Evolutionary conservation across 164 flowering plant genomes (phyloP).

Genomic region (Dillenia turbinata): DNA sequence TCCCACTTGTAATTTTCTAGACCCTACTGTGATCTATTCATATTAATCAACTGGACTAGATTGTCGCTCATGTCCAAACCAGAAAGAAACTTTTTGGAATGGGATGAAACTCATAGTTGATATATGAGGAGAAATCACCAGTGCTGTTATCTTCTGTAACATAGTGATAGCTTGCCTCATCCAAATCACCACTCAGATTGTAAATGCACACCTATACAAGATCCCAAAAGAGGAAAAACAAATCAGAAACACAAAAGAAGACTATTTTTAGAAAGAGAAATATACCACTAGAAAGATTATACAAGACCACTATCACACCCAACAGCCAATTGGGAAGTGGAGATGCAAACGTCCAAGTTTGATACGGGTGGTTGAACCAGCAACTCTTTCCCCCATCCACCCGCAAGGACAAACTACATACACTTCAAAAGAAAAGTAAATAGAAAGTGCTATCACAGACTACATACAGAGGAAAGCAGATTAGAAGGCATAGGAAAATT

Average conservation of each 20-base stretch:
- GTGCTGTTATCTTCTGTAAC: constrained; percentile 41
- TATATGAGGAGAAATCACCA: constrained; percentile 14
- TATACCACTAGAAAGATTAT: constrained; percentile 27
- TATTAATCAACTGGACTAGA: too few species aligned
- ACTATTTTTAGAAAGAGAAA: constrained; percentile 2
- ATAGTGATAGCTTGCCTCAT: constrained; percentile 39
- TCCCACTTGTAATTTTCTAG: too few species aligned
- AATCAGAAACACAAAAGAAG: constrained; percentile 2
- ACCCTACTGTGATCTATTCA: too few species aligned
- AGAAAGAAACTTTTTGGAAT: too few species aligned
- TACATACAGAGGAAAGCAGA: too few species aligned
- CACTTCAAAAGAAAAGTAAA: too few species aligned
- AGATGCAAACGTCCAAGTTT: constrained; percentile 53
- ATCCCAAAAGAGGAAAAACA: constrained; percentile 4
- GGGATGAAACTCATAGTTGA: too few species aligned
- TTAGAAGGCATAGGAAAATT: background rate
- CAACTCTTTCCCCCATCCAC: constrained; percentile 40
- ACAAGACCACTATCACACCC: constrained; percentile 86
- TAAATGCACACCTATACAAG: constrained; percentile 57
- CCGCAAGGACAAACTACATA: constrained; percentile 21
- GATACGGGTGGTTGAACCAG: constrained; percentile 52
- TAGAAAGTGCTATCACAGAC: too few species aligned
- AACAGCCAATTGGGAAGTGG: constrained; percentile 53
- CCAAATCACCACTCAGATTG: constrained; percentile 32
- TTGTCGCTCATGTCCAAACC: too few species aligned